A percentile compares a stretch with the other conserved stretches of the same genome.
Conservation (phyloP, 331 rosid genomes). For the Erythrophleum ivorense region DNA sequence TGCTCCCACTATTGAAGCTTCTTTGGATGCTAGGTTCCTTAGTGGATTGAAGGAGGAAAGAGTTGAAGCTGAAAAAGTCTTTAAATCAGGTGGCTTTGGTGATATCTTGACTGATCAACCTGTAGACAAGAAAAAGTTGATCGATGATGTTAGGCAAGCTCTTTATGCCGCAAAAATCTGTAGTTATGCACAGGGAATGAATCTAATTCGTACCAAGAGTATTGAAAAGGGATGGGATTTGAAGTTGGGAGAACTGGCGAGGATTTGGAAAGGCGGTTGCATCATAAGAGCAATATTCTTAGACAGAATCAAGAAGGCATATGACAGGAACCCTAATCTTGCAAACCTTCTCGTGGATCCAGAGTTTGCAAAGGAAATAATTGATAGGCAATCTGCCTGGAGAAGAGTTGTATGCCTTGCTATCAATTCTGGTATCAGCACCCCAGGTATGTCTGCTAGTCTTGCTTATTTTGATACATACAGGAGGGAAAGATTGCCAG, state of each 20-base stretch:
- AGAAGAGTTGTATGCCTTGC: constrained; percentile 66
- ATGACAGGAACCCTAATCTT: constrained; percentile 60
- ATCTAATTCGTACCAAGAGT: constrained; percentile 66
- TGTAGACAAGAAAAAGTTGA: constrained; percentile 57
- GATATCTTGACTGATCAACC: constrained; percentile 43
- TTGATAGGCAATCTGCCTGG: constrained; percentile 48
- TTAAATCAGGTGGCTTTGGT: constrained; percentile 51
- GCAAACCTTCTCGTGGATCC: constrained; percentile 64
- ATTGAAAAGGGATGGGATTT: constrained; percentile 58
- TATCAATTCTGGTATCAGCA: constrained; percentile 62
- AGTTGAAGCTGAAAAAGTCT: constrained; percentile 60
- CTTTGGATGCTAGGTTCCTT: constrained; percentile 70
- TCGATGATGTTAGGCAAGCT: constrained; percentile 66
- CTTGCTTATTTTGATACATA: constrained; percentile 68
- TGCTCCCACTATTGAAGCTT: constrained; percentile 58
- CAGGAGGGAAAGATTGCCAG: constrained; percentile 58
- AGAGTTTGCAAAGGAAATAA: constrained; percentile 65
- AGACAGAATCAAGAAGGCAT: constrained; percentile 65
- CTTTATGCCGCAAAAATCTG: constrained; percentile 67
- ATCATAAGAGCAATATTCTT: constrained; percentile 65
- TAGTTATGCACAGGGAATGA: constrained; percentile 74
- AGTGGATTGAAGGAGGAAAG: constrained; percentile 73
- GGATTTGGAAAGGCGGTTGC: constrained; percentile 78
- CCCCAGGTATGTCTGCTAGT: constrained; percentile 72
- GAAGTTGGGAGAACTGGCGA: constrained; percentile 61